phyloP scores from a whole-genome alignment of 1,284 basidiomycete genomes.

The Cystobasidium sp. region DNA sequence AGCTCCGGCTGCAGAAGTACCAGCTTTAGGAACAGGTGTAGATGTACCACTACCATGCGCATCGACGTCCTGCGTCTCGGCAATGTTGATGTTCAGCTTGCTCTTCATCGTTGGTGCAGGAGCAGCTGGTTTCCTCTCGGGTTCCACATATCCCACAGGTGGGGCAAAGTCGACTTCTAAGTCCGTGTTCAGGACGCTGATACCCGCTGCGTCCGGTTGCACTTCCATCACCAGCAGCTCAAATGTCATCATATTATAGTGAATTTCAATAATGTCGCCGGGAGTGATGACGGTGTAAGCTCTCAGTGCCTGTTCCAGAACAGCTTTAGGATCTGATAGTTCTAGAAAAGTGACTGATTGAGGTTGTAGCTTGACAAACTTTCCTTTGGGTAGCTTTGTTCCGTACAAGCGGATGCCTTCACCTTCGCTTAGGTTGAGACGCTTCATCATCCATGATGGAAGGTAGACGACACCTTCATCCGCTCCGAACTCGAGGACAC shows the following conservation, averaged over 20 bases:
- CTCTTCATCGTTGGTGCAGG: slow-evolving; percentile 93
- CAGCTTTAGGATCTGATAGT: slow-evolving; percentile 86
- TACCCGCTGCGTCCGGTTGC: slow-evolving; percentile 74
- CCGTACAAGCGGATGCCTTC: slow-evolving; percentile 93
- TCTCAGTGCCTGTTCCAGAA: slow-evolving; percentile 94
- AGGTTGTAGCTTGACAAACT: slow-evolving; percentile 94
- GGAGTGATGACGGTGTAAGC: slow-evolving; percentile 73
- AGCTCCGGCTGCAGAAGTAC: slow-evolving; percentile 21
- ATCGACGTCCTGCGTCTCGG: slow-evolving; percentile 56
- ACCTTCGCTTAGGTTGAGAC: slow-evolving; percentile 86
- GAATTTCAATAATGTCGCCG: slow-evolving; percentile 60
- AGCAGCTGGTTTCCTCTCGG: slow-evolving; percentile 72
- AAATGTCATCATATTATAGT: slow-evolving; percentile 76
- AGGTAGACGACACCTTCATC: slow-evolving; percentile 94
- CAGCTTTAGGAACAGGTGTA: slow-evolving; percentile 46
- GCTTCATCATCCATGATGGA: slow-evolving; percentile 99
- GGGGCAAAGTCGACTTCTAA: slow-evolving; percentile 75
- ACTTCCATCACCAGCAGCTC: slow-evolving; percentile 97
- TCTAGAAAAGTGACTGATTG: slow-evolving; percentile 95
- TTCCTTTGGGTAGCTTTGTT: slow-evolving; percentile 85
- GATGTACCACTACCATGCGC: slow-evolving; percentile 46
- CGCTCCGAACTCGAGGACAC: slow-evolving; percentile 98
- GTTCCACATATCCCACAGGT: slow-evolving; percentile 77
- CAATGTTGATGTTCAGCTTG: slow-evolving; percentile 87
- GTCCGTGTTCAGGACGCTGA: slow-evolving; percentile 92